phyloP scores from a whole-genome alignment of 2,329 filamentous ascomycete species.

The Thielaviopsis punctulata region DNA sequence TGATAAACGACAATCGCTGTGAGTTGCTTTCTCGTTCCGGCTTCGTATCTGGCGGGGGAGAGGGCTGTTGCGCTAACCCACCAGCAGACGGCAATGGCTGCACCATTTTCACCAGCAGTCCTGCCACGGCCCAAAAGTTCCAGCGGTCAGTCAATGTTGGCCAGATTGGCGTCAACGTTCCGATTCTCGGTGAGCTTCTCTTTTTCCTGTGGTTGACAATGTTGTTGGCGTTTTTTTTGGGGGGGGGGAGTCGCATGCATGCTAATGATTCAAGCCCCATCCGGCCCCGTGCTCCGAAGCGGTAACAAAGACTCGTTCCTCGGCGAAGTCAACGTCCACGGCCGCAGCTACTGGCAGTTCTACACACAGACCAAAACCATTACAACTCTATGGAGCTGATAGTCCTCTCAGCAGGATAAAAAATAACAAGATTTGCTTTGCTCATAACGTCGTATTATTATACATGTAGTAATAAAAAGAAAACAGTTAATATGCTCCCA shows the following conservation, averaged over 20 bases:
- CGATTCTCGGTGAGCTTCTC: constrained; percentile 13
- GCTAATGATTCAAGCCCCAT: constrained; percentile 13
- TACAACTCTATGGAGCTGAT: constrained; percentile 19
- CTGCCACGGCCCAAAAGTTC: constrained; percentile 13
- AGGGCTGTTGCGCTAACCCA: not conserved
- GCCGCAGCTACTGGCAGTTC: constrained; percentile 14
- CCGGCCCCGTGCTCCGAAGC: constrained; percentile 13
- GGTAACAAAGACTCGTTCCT: constrained; percentile 17
- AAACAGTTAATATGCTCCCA: not conserved
- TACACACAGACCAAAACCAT: constrained; percentile 15
- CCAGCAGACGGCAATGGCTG: constrained; percentile 15
- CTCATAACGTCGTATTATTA: not conserved
- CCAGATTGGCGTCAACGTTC: constrained; percentile 16
- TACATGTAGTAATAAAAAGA: not conserved
- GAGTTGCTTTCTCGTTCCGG: constrained; percentile 4
- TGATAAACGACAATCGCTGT: constrained; percentile 18
- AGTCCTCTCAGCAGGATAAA: not conserved
- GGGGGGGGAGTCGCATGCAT: too few species aligned
- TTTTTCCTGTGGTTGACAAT: too few species aligned
- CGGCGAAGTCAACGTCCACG: constrained; percentile 14
- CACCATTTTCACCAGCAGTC: constrained; percentile 15
- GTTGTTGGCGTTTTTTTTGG: too few species aligned
- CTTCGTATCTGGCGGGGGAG: not conserved
- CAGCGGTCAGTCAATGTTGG: constrained; percentile 15
- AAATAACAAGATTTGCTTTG: too few species aligned